These are phyloP conservation scores for Sphaceloma murrayae DNA, from an alignment of 2,329 filamentous ascomycete genomes.

Conservation along the genomic window DNA sequence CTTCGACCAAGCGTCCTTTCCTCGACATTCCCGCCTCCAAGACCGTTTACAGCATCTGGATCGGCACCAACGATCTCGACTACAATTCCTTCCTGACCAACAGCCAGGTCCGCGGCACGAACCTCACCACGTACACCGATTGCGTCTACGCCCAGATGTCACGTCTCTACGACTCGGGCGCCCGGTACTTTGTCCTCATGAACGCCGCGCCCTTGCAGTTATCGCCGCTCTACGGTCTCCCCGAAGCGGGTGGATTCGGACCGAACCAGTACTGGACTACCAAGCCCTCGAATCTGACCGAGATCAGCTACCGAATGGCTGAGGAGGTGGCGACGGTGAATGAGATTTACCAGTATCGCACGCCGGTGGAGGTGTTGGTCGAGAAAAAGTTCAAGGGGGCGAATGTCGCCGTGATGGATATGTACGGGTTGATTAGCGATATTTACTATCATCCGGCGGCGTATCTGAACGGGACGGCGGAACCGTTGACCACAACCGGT, in stretches of 20 bases:
- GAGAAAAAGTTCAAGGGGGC: constrained; percentile 43
- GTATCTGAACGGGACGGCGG: constrained; percentile 52
- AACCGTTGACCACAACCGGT: constrained; percentile 52
- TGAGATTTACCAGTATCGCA: constrained; percentile 43
- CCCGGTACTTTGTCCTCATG: constrained; percentile 60
- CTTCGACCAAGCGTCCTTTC: constrained; percentile 32
- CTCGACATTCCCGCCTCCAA: constrained; percentile 42
- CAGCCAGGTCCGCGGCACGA: constrained; percentile 49
- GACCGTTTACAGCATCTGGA: constrained; percentile 68
- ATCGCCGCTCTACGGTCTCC: constrained; percentile 55
- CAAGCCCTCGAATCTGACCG: constrained; percentile 42
- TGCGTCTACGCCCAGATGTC: constrained; percentile 59
- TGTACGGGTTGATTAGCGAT: constrained; percentile 54
- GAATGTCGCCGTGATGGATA: constrained; percentile 57
- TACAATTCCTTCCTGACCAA: constrained; percentile 56
- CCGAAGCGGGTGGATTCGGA: constrained; percentile 36
- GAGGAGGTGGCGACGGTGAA: constrained; percentile 44
- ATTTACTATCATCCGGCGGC: constrained; percentile 51
- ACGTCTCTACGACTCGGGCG: constrained; percentile 55
- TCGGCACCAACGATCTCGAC: constrained; percentile 72
- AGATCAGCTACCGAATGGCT: constrained; percentile 43
- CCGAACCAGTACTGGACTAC: constrained; percentile 40
- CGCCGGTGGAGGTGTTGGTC: constrained; percentile 38
- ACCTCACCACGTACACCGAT: constrained; percentile 54
- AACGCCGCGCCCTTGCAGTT: constrained; percentile 59